Conservation (phyloP, 2,329 filamentous ascomycete genomes). For the Talaromyces amestolkiae region DNA sequence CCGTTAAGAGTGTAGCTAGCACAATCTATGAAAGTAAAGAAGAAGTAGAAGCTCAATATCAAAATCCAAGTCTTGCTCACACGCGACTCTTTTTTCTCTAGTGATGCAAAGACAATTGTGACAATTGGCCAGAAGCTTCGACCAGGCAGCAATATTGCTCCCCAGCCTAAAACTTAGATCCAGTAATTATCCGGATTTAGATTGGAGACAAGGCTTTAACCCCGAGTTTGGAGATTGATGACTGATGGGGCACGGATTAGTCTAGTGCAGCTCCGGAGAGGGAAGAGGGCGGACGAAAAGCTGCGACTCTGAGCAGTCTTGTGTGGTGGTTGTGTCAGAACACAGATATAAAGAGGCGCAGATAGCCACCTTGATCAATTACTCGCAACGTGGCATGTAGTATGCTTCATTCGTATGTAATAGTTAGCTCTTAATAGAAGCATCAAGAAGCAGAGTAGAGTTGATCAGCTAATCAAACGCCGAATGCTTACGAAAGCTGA, state of each 20-base stretch:
- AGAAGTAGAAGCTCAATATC: not conserved
- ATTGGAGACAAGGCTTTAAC: not conserved
- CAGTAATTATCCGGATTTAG: not conserved
- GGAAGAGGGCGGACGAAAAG: not conserved
- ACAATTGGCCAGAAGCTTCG: conserved; percentile 4
- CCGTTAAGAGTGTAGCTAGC: not conserved
- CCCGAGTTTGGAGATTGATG: not conserved
- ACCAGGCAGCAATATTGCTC: conserved; percentile 8
- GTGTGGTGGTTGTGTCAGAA: not conserved
- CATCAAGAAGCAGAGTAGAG: not conserved
- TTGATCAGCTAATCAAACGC: not conserved
- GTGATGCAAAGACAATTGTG: not conserved
- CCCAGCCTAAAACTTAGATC: not conserved
- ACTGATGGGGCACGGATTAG: not conserved
- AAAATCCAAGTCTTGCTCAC: not conserved
- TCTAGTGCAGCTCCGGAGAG: not conserved
- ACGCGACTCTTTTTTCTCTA: not conserved
- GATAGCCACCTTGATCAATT: not conserved
- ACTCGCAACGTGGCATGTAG: not conserved
- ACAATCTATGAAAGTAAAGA: not conserved
- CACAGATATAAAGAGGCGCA: not conserved
- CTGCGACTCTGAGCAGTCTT: not conserved
- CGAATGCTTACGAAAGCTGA: not conserved
- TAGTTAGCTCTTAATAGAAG: not conserved
- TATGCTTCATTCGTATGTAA: not conserved